phyloP scores from a whole-genome alignment of 2,329 filamentous ascomycete genomes.

The Pezicula radicicola region DNA sequence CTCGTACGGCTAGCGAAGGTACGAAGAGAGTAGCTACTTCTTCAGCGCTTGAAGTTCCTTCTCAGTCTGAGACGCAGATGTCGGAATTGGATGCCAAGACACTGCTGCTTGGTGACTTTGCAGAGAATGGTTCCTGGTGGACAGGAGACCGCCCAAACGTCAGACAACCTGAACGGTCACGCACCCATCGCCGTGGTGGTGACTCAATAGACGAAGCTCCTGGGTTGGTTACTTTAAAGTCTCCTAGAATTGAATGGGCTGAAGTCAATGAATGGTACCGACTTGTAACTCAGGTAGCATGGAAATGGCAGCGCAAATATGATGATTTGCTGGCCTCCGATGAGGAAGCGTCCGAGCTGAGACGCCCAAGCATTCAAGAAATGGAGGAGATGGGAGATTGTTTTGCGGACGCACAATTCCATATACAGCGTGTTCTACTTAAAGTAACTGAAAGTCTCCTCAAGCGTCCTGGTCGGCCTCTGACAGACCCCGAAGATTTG shows the following conservation, averaged over 20 bases:
- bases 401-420: conserved; percentile 60
- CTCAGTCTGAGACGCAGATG: conserved; percentile 29
- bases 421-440: conserved; percentile 66
- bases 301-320: conserved; percentile 61
- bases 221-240: conserved; percentile 51
- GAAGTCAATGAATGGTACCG: conserved; percentile 73
- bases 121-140: conserved; percentile 84
- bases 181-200: conserved; percentile 25
- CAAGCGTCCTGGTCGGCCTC: conserved; percentile 70
- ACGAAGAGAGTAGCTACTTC: conserved; percentile 18
- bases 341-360: conserved; percentile 12
- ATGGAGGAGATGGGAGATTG: conserved; percentile 46
- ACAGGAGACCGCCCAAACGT: conserved; percentile 51
- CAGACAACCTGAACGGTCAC: conserved; percentile 32
- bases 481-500: conserved; percentile 66
- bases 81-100: conserved; percentile 73
- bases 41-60: conserved; percentile 31
- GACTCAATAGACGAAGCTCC: conserved; percentile 11
- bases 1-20: conserved; percentile 24
- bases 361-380: conserved; percentile 16
- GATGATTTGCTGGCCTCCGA: conserved; percentile 43
- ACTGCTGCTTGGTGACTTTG: conserved; percentile 69
- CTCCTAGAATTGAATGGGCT: conserved; percentile 72
- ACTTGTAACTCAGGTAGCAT: conserved; percentile 64
- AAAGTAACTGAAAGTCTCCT: conserved; percentile 77